Base-by-base conservation (phyloP, 2,329 filamentous ascomycete genomes). In the Proliferodiscus dingleyae region DNA sequence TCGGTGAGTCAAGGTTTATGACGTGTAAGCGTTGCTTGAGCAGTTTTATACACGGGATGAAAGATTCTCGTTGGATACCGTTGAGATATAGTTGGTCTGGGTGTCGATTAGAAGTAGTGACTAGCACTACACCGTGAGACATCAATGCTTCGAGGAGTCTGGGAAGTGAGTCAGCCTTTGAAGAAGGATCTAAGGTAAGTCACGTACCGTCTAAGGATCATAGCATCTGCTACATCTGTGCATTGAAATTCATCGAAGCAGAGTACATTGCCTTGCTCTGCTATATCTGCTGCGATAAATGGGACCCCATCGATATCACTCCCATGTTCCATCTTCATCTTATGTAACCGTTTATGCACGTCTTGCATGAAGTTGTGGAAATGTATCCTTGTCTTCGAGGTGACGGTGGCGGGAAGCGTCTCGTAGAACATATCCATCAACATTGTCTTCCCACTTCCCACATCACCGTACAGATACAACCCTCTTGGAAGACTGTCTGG, bases 341-440 rank as follows among this genome's bases (percentile, higher is more conserved):
- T 81, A 71, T 97, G 93, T 59, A 97, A 71, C 50, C 91, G 78
- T 66, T 85, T 89, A 70, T 98, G 93, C 39, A 97, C 85, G 66
- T 95, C 87, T 67, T 97, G 93, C 93, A 98, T 98, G 72, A 98
- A 98, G 66, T 95, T 95, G 72, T 97, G 89, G 68, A 98, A 98
- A 71, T 98, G 93, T 61, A 98, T 96, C 38, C 93, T 78, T 37
- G 85, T 94, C 71, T 95, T 96, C 24, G 81, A 80, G 46, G 74
- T 77, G 54, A 97, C 89, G 49, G 85, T 84, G 13, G 72, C 65
- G 0, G 93, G 93, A 18, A 97, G 72, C 0, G 91, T 96, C 54
- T 97, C 90, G 70, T 90, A 95, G 67, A 97, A 96, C 40, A 98
- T 73, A 64, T 98, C 91, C 93, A 98, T 98, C 63, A 98, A 74